Conservation (phyloP, 1,284 basidiomycete species). For the Ganoderma meredithae region DNA sequence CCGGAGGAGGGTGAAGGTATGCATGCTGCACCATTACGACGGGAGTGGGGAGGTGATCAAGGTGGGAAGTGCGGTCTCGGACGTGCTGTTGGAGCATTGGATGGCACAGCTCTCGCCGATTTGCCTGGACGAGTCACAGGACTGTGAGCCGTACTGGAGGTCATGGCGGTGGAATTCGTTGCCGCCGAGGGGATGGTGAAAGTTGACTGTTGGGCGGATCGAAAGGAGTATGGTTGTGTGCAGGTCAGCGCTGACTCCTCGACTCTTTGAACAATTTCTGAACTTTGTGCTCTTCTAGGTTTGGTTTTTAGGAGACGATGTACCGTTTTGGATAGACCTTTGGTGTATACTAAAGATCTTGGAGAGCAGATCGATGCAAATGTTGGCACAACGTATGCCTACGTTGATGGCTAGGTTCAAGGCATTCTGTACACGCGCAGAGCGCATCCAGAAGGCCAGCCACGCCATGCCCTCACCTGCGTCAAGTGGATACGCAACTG, state of each 20-base stretch:
- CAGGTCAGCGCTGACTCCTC: background rate
- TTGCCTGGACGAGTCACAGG: constrained; percentile 6
- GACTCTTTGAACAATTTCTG: background rate
- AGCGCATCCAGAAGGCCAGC: no score
- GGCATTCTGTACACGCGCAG: no score
- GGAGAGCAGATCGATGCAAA: background rate
- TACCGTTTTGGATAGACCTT: no score
- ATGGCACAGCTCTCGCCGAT: constrained; percentile 4
- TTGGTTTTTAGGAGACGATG: background rate
- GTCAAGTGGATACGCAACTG: background rate
- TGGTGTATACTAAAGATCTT: no score
- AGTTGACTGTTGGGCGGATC: background rate
- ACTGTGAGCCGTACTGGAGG: constrained; percentile 11
- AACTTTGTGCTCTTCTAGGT: background rate
- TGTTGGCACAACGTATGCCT: background rate
- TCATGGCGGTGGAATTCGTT: background rate
- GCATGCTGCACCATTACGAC: constrained; percentile 6
- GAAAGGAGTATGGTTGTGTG: background rate
- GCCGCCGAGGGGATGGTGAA: background rate
- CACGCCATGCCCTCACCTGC: no score
- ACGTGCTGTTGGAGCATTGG: constrained; percentile 3
- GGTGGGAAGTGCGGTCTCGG: constrained; percentile 1
- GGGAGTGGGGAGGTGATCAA: background rate
- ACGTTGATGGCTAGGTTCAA: no score
- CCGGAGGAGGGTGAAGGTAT: background rate